These are phyloP conservation scores for Sordariomycetes sp. DNA, from an alignment of 2,329 filamentous ascomycete genomes.

Conservation along the genomic window DNA sequence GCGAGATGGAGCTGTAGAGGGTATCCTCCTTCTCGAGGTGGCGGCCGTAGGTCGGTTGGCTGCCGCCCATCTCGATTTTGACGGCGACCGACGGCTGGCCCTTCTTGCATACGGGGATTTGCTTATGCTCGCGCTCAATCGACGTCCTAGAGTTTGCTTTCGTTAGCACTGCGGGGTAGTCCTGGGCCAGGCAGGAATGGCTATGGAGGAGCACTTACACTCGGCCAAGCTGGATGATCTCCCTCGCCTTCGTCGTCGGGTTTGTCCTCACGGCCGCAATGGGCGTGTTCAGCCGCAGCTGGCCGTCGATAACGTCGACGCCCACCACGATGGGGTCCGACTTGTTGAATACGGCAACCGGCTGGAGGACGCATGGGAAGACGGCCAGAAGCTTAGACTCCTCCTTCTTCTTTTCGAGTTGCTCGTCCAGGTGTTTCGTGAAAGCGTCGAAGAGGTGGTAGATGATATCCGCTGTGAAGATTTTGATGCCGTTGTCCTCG, in stretches of 20 bases:
- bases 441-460: slow-evolving; percentile 97
- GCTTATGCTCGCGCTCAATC: slow-evolving; percentile 96
- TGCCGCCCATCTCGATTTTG: slow-evolving; percentile 88
- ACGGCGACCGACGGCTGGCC: slow-evolving; percentile 94
- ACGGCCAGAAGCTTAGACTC: slow-evolving; percentile 91
- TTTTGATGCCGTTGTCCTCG: slow-evolving; percentile 88
- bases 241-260: slow-evolving; percentile 64
- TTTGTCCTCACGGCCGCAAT: slow-evolving; percentile 80
- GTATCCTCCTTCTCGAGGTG: slow-evolving; percentile 86
- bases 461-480: slow-evolving; percentile 98
- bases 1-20: slow-evolving; percentile 78
- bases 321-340: slow-evolving; percentile 89
- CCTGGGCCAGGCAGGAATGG: not conserved
- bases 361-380: slow-evolving; percentile 84
- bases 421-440: slow-evolving; percentile 81
- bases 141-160: slow-evolving; percentile 49
- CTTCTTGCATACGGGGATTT: slow-evolving; percentile 83
- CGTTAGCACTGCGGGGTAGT: not conserved
- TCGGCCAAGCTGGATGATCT: slow-evolving; percentile 75
- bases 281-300: slow-evolving; percentile 74
- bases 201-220: slow-evolving; percentile 52
- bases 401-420: slow-evolving; percentile 87
- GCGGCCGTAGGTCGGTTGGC: slow-evolving; percentile 88
- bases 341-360: slow-evolving; percentile 97
- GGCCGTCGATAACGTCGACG: slow-evolving; percentile 89